Percentiles rank a stretch among this genome's conserved stretches.
Evolutionary conservation across 163 green algal genomes (phyloP).

Genomic region (Coccomyxa subellipsoidea): DNA sequence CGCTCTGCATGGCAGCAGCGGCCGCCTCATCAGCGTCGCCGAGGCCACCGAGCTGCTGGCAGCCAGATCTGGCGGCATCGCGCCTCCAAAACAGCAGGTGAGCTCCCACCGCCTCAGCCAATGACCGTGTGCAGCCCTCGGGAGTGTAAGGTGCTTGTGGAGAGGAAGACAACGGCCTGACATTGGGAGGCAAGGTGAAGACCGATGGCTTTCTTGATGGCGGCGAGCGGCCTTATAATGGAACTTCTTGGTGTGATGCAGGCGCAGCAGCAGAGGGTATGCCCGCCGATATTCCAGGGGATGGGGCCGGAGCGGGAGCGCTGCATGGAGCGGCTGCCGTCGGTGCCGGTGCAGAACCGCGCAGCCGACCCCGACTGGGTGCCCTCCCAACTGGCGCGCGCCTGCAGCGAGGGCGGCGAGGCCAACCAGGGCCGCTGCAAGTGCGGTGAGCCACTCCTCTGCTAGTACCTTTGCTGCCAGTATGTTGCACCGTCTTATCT

Average conservation of each 20-base stretch:
- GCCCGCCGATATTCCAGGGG: not conserved
- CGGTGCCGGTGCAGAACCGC: not conserved
- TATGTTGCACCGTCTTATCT: too few relatives aligned
- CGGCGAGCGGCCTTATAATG: too few relatives aligned
- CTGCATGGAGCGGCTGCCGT: not conserved
- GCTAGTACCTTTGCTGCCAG: too few relatives aligned
- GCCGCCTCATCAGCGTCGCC: not conserved
- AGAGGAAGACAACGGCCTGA: too few relatives aligned
- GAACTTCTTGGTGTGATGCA: not conserved
- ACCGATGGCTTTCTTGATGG: too few relatives aligned
- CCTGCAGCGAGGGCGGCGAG: not conserved
- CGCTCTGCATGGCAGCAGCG: not conserved
- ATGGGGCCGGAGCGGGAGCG: not conserved
- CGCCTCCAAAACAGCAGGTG: not conserved
- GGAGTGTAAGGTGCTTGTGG: too few relatives aligned
- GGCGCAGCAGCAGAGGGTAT: not conserved
- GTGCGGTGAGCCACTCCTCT: slow-evolving; percentile 3
- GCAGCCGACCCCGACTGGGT: not conserved
- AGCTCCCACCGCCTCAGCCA: not conserved
- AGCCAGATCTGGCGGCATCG: not conserved
- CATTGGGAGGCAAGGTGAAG: too few relatives aligned
- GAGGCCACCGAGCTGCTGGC: slow-evolving; percentile 1
- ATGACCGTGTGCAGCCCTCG: too few relatives aligned
- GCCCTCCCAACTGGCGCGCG: not conserved
- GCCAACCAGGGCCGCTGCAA: slow-evolving; percentile 19